Evolutionary conservation across 2,329 filamentous ascomycete genomes (phyloP), one percentile per base, ranked within the genome.

Genomic region (Botryotinia globosa): DNA sequence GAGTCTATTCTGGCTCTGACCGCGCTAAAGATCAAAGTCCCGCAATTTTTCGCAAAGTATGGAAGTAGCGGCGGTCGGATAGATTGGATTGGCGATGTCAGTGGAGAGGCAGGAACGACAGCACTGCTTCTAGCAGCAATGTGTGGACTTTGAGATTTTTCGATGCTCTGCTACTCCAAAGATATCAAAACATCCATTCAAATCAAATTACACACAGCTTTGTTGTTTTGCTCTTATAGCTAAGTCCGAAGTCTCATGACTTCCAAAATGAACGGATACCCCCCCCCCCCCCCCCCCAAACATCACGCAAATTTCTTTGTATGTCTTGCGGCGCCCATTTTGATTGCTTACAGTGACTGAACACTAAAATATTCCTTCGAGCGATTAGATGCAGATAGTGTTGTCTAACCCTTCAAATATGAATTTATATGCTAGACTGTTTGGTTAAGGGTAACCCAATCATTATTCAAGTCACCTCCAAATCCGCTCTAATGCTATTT

Each of bases 371-470:
- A 4, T 0, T 48, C 45, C 16, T 48, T 48, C 9, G 9, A 4
- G 4, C 10, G 25, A 48, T 5, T 0, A 48, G 10, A 25, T 48
- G 0, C 22, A 25, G 9, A 12, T 4, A 48, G 20, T 5, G 1
- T 48, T 12, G 4, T 12, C 9, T 12, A 12, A 12, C 20, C 45
- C 8, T 4, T 25, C 22, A 48, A 5, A 10, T 1, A 12, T 48
- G 9, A 25, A 4, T 48, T 2, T 12, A 25, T 4, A 48, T 48
- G 4, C 8, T 48, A 48, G 3, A 48, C 9, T 25, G 45, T 8
- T 2, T 48, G 45, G 45, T 0, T 48, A 0, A 48, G 45, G 45
- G 45, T 25, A 25, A 48, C 25, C 9, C 3, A 25, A 48, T 48
- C 45, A 25, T 25, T 7, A 4, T 25, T 48, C 20, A 25, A 12